These are phyloP conservation scores for Calonectria crousiana DNA, from an alignment of 2,329 filamentous ascomycete species.

Conservation along the genomic window DNA sequence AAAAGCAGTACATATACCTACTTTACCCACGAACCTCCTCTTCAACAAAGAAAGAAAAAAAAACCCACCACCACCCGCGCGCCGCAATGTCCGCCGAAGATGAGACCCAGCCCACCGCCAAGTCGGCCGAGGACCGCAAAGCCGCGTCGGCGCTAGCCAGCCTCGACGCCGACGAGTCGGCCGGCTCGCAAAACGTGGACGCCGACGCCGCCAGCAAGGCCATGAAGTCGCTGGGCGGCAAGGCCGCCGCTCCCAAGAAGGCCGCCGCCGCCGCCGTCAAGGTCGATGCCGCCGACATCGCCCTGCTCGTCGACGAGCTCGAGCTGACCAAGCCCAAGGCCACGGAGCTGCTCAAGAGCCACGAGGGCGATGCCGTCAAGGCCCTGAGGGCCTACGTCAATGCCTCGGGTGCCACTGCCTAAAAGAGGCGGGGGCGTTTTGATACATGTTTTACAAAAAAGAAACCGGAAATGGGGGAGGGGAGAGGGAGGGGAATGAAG, in stretches of 20 bases:
- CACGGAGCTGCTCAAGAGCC: slow-evolving; percentile 77
- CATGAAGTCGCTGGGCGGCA: slow-evolving; percentile 71
- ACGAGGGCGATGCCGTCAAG: slow-evolving; percentile 77
- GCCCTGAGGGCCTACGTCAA: slow-evolving; percentile 71
- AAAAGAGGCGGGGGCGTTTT: not conserved
- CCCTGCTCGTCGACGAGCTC: slow-evolving; percentile 77
- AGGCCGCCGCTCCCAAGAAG: slow-evolving; percentile 39
- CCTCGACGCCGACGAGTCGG: slow-evolving; percentile 68
- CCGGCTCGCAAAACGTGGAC: slow-evolving; percentile 70
- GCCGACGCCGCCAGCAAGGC: slow-evolving; percentile 78
- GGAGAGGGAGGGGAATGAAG: too few species aligned
- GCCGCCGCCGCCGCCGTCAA: slow-evolving; percentile 66
- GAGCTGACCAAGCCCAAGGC: slow-evolving; percentile 79
- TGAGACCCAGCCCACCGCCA: slow-evolving; percentile 63
- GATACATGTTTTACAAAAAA: not conserved
- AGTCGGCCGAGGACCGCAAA: slow-evolving; percentile 82
- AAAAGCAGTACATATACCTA: not conserved
- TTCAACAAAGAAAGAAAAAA: too few species aligned
- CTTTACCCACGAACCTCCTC: not conserved
- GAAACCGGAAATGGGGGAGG: not conserved
- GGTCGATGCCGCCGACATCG: slow-evolving; percentile 79
- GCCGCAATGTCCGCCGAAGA: slow-evolving; percentile 70
- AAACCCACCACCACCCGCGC: not conserved
- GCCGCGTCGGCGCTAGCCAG: slow-evolving; percentile 79
- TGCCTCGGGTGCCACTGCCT: slow-evolving; percentile 31